Conservation (phyloP, 2,329 filamentous ascomycete species). For the Pleoardoris graminearum region DNA sequence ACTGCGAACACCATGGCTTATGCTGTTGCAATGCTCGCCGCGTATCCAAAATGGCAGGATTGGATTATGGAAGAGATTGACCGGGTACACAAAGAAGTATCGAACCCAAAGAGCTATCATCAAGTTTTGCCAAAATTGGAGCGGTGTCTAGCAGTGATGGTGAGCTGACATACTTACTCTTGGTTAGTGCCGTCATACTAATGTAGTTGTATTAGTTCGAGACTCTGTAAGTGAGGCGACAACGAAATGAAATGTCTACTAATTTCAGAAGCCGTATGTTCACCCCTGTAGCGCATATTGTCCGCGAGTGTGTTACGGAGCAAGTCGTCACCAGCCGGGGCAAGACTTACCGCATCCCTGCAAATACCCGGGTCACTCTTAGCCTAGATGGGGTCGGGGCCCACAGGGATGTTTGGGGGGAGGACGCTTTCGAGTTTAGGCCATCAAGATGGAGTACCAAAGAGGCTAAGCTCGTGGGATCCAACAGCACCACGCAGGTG, state of each 20-base stretch:
- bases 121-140: conserved; percentile 49
- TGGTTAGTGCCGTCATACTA: neutral
- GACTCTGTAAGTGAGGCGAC: conserved; percentile 5
- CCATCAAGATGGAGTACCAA: conserved; percentile 26
- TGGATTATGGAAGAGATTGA: conserved; percentile 57
- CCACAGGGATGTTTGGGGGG: conserved; percentile 1
- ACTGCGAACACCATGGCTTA: conserved; percentile 55
- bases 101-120: conserved; percentile 14
- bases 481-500: neutral
- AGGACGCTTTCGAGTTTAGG: conserved; percentile 26
- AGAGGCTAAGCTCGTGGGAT: neutral
- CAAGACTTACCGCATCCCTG: conserved; percentile 2
- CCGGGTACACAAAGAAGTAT: conserved; percentile 24
- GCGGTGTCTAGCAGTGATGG: conserved; percentile 53
- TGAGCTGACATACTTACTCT: conserved; percentile 18
- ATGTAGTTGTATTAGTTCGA: conserved; percentile 8
- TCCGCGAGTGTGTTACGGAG: conserved; percentile 2
- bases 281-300: conserved; percentile 13
- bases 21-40: conserved; percentile 50
- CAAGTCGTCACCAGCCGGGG: neutral
- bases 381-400: conserved; percentile 2
- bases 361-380: conserved; percentile 14
- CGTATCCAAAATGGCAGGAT: conserved; percentile 54
- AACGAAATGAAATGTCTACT: neutral
- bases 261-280: conserved; percentile 12